These are phyloP conservation scores for Thelephora aurantiotincta DNA, from an alignment of 768 basidiomycete species.

Conservation along the genomic window DNA sequence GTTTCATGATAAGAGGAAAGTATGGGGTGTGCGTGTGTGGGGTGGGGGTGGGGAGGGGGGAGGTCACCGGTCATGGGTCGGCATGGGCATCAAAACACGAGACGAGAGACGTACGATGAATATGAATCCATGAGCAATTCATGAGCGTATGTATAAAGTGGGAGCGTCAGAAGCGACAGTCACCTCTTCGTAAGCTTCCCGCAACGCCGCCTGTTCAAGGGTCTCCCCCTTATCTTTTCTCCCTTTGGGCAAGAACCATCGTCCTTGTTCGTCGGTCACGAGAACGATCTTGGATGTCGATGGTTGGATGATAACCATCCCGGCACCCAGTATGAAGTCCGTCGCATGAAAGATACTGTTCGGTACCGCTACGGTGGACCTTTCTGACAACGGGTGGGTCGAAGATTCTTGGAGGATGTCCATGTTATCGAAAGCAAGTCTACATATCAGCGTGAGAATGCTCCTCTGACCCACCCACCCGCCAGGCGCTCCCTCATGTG, in stretches of 20 bases:
- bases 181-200: slow-evolving; percentile 64
- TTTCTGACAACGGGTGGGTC: slow-evolving; percentile 16
- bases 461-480: too few relatives aligned
- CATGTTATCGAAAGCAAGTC: too few relatives aligned
- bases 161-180: background rate
- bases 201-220: slow-evolving; percentile 39
- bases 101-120: background rate
- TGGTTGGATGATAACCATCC: slow-evolving; percentile 52
- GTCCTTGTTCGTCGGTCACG: slow-evolving; percentile 14
- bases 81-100: background rate
- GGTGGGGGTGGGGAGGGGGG: too few relatives aligned
- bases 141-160: background rate
- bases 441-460: too few relatives aligned
- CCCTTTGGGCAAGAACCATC: slow-evolving; percentile 49
- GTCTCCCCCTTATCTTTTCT: slow-evolving; percentile 56
- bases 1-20: too few relatives aligned
- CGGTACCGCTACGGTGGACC: slow-evolving; percentile 28
- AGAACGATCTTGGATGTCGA: slow-evolving; percentile 38
- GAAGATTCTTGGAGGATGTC: too few relatives aligned
- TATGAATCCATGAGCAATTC: background rate
- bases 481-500: too few relatives aligned
- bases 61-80: too few relatives aligned
- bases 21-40: too few relatives aligned
- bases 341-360: slow-evolving; percentile 30
- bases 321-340: slow-evolving; percentile 46